Conservation (phyloP, 495 filamentous ascomycete species). For the Aspergillus sclerotioniger region DNA sequence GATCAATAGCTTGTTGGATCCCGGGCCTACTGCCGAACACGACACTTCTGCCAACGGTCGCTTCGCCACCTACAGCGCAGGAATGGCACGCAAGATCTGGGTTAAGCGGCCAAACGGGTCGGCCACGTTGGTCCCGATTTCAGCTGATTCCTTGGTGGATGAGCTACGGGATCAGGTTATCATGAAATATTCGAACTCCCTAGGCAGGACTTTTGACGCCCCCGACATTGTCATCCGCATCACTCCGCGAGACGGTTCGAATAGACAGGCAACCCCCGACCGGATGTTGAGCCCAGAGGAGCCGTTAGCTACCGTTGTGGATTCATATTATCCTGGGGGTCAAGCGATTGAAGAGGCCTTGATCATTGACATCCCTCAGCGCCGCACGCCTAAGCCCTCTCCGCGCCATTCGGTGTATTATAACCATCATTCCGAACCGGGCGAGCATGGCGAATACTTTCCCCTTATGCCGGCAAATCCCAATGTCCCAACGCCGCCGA, state of each 20-base stretch:
- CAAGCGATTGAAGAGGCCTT: conserved; percentile 89
- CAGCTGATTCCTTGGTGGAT: conserved; percentile 88
- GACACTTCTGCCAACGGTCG: conserved; percentile 24
- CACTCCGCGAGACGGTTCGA: conserved; percentile 45
- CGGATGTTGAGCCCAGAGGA: conserved; percentile 83
- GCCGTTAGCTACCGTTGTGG: conserved; percentile 70
- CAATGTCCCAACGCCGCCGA: conserved; percentile 36
- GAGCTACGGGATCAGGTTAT: conserved; percentile 92
- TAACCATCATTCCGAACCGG: conserved; percentile 57
- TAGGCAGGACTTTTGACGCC: conserved; percentile 83
- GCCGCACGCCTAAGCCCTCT: conserved; percentile 82
- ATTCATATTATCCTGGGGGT: conserved; percentile 83
- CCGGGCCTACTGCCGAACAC: conserved; percentile 25
- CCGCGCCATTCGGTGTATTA: conserved; percentile 60
- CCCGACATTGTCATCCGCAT: conserved; percentile 80
- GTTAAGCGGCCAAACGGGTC: conserved; percentile 82
- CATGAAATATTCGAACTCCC: conserved; percentile 87
- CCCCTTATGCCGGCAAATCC: conserved; percentile 68
- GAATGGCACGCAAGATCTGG: conserved; percentile 80
- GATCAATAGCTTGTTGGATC: conserved; percentile 42
- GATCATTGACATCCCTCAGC: conserved; percentile 80
- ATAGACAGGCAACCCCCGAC: conserved; percentile 52
- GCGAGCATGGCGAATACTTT: conserved; percentile 85
- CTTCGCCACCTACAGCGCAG: conserved; percentile 20
- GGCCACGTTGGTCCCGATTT: conserved; percentile 80